Evolutionary conservation across 495 filamentous ascomycete genomes (phyloP).

Genomic region (Chaetomidium leptoderma): DNA sequence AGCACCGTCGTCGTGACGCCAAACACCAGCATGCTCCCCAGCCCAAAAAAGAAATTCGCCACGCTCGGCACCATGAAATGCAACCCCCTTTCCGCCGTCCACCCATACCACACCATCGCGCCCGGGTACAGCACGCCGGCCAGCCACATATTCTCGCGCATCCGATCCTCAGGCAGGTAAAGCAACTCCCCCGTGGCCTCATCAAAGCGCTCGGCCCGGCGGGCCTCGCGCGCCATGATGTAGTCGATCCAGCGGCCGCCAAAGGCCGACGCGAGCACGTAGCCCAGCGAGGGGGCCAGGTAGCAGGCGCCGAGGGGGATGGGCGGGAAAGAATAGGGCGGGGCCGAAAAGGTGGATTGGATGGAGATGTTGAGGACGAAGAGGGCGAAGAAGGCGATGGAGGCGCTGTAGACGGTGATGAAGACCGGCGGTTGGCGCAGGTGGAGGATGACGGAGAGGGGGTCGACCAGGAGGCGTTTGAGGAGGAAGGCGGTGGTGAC

Average conservation of each 20-base stretch:
- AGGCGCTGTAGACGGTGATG: conserved; percentile 76
- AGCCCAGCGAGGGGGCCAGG: conserved; percentile 75
- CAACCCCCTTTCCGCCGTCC: conserved; percentile 41
- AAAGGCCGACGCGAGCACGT: conserved; percentile 64
- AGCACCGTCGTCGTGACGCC: conserved; percentile 72
- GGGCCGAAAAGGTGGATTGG: conserved; percentile 63
- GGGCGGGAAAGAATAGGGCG: conserved; percentile 71
- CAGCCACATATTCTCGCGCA: conserved; percentile 85
- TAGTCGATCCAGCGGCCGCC: conserved; percentile 84
- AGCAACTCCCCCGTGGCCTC: conserved; percentile 63
- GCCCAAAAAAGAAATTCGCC: conserved; percentile 83
- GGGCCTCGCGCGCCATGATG: conserved; percentile 83
- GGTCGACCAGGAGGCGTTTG: conserved; percentile 72
- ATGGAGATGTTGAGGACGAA: conserved; percentile 87
- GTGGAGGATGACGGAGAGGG: conserved; percentile 71
- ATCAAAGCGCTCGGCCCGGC: conserved; percentile 66
- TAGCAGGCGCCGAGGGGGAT: conserved; percentile 79
- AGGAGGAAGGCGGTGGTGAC: conserved; percentile 48
- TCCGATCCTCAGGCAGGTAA: conserved; percentile 79
- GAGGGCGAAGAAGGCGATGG: conserved; percentile 74
- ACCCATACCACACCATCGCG: conserved; percentile 63
- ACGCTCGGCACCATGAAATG: conserved; percentile 53
- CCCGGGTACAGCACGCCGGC: conserved; percentile 70
- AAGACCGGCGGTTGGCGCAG: conserved; percentile 76
- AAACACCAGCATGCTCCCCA: conserved; percentile 88